A percentile compares a stretch with the other conserved stretches of the same genome.
These are phyloP conservation scores for Pseudoturritis turrita DNA, from an alignment of 345 rosid genomes.

Conservation along the genomic window DNA sequence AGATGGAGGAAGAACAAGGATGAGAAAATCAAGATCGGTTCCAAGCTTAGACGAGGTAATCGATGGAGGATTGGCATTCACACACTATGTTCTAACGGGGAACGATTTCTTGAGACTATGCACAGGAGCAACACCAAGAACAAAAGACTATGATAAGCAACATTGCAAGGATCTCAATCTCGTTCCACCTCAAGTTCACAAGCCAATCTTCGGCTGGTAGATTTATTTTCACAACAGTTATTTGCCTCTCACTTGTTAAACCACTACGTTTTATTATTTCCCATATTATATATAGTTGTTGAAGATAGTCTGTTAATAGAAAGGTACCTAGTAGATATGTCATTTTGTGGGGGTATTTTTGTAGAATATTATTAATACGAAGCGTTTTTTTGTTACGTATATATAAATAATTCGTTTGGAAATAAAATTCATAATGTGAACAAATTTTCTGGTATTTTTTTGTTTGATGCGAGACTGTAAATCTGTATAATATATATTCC, in stretches of 20 bases:
- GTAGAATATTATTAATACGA: constrained; percentile 13
- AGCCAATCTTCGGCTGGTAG: constrained; percentile 39
- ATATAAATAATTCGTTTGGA: not conserved
- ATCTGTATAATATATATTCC: no score
- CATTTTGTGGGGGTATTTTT: constrained; percentile 4
- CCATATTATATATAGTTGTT: not conserved
- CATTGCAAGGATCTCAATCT: constrained; percentile 85
- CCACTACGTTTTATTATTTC: not conserved
- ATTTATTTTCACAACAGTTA: not conserved
- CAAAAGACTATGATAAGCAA: constrained; percentile 74
- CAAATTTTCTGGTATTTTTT: not conserved
- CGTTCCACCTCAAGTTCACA: constrained; percentile 77
- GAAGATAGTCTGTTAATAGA: constrained; percentile 16
- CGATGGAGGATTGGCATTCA: constrained; percentile 88
- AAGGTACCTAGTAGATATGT: constrained; percentile 10
- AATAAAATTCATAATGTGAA: not conserved
- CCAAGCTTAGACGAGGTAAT: constrained; percentile 57
- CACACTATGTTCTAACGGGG: constrained; percentile 82
- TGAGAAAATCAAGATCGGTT: constrained; percentile 48
- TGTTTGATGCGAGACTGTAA: no score
- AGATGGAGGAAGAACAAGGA: constrained; percentile 25
- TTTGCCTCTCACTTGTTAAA: not conserved
- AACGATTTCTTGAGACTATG: constrained; percentile 79
- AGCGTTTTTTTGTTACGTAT: not conserved
- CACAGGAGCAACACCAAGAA: constrained; percentile 81